These are phyloP conservation scores for Sporothrix pallida DNA, from an alignment of 2,329 filamentous ascomycete species.

Conservation along the genomic window DNA sequence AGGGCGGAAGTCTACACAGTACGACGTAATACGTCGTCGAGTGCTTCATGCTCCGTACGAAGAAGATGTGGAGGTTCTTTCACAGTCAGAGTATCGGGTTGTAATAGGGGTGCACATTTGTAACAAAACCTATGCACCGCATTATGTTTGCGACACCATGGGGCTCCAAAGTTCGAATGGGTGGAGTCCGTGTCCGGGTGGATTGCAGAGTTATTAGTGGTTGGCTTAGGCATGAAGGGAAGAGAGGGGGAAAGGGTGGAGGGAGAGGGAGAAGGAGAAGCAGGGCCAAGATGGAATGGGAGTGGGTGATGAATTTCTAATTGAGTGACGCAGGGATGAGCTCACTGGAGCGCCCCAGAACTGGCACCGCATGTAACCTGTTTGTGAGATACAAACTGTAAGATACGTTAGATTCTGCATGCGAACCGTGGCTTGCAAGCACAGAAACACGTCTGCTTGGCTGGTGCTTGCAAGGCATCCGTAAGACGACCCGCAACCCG, in stretches of 20 bases:
- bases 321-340: constrained; percentile 11
- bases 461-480: too few relatives aligned
- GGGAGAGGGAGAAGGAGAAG: not conserved
- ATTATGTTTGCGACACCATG: not conserved
- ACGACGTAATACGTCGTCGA: not conserved
- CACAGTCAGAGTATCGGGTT: not conserved
- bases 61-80: not conserved
- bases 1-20: too few relatives aligned
- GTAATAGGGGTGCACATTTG: not conserved
- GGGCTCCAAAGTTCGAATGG: not conserved
- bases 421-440: not conserved
- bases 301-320: not conserved
- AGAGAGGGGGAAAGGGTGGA: not conserved
- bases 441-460: not conserved
- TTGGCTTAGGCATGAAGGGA: constrained; percentile 23
- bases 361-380: not conserved
- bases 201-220: not conserved
- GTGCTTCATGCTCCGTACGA: not conserved
- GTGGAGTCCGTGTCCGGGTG: not conserved
- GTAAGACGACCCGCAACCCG: too few relatives aligned
- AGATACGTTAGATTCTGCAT: too few relatives aligned
- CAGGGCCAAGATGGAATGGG: not conserved
- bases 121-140: not conserved
- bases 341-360: too few relatives aligned
- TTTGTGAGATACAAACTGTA: too few relatives aligned